Evolutionary conservation across 352 stramenopile species (phyloP), one percentile per base, ranked within the genome.

Genomic region (Pythium grandisporangium): DNA sequence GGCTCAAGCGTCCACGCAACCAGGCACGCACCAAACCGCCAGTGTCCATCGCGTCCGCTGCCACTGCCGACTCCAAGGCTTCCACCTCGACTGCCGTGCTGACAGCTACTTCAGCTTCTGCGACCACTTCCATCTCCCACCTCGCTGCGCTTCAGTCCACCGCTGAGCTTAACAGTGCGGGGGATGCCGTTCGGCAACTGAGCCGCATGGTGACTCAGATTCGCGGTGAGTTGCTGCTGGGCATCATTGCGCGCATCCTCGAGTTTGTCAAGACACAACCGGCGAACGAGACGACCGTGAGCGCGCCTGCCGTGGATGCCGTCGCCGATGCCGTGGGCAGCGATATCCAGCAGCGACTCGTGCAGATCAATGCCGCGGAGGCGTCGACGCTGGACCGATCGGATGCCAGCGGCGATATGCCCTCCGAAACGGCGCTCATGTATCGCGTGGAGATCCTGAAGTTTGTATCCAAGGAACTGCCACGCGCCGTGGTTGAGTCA

Each of bases 401-500:
- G 16, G 29, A 22, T n/a, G 42, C 32, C 6, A 46, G 34, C 21
- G 27, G 35, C 24, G n/a, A n/a, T n/a, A n/a, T n/a, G n/a, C 41
- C 46, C 25, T 61, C 62, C 30, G 68, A 89, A 61, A 84, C 72
- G 13, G 75, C 69, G 38, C 71, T 68, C 52, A 89, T 86, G 73
- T 89, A 89, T 50, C 72, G 72, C 37, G 69, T 89, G 33, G 76
- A 89, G 69, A 86, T 89, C 53, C 65, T 89, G 38, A 89, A 89
- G 61, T 86, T 79, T 41, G 79, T 86, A 24, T 86, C 76, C 1
- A 75, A 77, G 19, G 76, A 89, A 39, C 62, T 89, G 19, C 72
- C 72, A n/a, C 76, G 76, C 30, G 68, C 76, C 1, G 71, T 89
- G 27, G 63, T 75, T 14, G 72, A 89, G 16, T 63, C 76, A 8